Evolutionary conservation across 768 basidiomycete genomes (phyloP).

Genomic region (Dentipellis sp.): DNA sequence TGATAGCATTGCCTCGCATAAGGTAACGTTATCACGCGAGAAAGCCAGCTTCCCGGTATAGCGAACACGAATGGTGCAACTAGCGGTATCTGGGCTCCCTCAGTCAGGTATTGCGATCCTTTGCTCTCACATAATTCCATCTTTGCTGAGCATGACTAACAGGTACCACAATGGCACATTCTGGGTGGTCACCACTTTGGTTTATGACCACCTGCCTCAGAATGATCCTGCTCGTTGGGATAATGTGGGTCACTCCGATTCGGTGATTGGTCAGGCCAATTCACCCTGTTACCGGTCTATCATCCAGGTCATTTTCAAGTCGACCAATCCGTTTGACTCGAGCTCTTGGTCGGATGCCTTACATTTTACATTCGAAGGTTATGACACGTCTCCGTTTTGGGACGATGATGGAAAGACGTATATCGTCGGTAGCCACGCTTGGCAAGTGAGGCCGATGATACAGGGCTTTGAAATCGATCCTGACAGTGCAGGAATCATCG

Average conservation of each 20-base stretch:
- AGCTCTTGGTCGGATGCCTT: conserved; percentile 23
- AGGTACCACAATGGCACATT: conserved; percentile 12
- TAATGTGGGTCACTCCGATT: conserved; percentile 6
- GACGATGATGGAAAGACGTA: conserved; percentile 22
- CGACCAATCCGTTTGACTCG: conserved; percentile 9
- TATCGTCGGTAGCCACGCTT: conserved; percentile 20
- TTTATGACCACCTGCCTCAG: conserved; percentile 10
- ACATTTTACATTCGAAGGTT: conserved; percentile 25
- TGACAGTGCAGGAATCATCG: conserved; percentile 11
- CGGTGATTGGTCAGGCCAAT: too few species aligned
- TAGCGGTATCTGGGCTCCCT: conserved; percentile 16
- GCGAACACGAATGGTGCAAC: conserved; percentile 11
- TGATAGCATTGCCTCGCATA: not conserved
- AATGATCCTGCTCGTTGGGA: conserved; percentile 14
- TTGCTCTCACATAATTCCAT: not conserved
- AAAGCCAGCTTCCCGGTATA: conserved; percentile 12
- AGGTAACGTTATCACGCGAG: conserved; percentile 15
- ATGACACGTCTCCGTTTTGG: conserved; percentile 27
- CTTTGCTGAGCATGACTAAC: not conserved
- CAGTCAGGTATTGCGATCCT: not conserved
- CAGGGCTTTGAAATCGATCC: conserved; percentile 19
- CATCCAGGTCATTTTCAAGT: conserved; percentile 10
- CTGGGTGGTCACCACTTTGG: conserved; percentile 15
- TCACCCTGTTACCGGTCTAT: not conserved
- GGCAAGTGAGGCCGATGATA: conserved; percentile 18